phyloP scores from a whole-genome alignment of 768 basidiomycete genomes.

The Cyclocybe cylindracea region DNA sequence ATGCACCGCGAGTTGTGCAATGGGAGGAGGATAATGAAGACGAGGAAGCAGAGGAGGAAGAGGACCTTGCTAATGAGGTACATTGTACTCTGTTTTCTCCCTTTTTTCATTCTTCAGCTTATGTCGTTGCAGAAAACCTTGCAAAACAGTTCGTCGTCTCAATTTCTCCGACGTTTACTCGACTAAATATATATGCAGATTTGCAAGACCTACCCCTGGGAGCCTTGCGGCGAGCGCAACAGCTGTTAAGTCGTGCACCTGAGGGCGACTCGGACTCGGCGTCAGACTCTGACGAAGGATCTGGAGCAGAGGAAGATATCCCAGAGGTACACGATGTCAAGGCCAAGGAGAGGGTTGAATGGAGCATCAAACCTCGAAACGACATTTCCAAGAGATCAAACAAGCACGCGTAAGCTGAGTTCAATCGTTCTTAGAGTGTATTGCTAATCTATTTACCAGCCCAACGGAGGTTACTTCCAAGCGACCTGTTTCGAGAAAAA shows the following conservation, averaged over 20 bases:
- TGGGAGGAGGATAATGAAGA: constrained; percentile 45
- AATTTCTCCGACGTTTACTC: not conserved
- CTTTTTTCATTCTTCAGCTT: not conserved
- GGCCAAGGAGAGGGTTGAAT: constrained; percentile 38
- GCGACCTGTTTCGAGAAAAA: constrained; percentile 72
- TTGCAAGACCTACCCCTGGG: constrained; percentile 64
- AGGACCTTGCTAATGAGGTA: constrained; percentile 13
- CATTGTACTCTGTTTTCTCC: not conserved
- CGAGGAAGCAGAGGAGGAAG: constrained; percentile 14
- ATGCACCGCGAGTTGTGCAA: constrained; percentile 59
- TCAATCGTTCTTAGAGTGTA: not conserved
- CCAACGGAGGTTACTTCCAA: constrained; percentile 86
- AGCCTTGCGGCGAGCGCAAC: constrained; percentile 64
- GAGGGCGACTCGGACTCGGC: constrained; percentile 41
- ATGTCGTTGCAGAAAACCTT: constrained; percentile 19
- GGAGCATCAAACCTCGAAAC: constrained; percentile 42
- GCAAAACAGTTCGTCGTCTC: constrained; percentile 23
- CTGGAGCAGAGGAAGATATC: constrained; percentile 9
- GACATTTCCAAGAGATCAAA: constrained; percentile 61
- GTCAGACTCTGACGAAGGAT: constrained; percentile 20
- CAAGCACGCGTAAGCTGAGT: constrained; percentile 81
- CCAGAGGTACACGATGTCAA: constrained; percentile 16
- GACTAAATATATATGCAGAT: constrained; percentile 34
- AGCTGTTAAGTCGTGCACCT: constrained; percentile 43
- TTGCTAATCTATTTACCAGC: constrained; percentile 36